Evolutionary conservation across 495 filamentous ascomycete genomes (phyloP), one percentile per base, ranked within the genome.

Genomic region (Chaetomium fimeti): DNA sequence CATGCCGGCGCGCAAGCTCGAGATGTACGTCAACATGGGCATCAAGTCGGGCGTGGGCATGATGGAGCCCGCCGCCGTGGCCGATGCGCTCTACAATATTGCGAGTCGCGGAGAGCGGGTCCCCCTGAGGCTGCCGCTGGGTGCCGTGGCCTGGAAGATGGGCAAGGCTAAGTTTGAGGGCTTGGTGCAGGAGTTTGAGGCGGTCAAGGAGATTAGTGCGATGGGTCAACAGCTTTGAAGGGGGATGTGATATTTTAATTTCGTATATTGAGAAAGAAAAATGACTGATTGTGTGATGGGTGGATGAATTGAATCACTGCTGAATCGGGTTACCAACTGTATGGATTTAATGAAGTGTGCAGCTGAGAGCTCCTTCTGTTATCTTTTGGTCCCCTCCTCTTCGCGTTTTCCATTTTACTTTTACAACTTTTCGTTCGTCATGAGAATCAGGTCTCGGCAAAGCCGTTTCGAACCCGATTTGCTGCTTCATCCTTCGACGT

Each of bases 41-140:
- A 22, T 76, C 77, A 62, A 65, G 47, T 43, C 22, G 42, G 66
- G 66, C 18, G 36, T 45, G 16, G 58, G 63, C n/a, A 62, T 66
- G 63, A 56, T 62, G 57, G 62, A 62, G 38, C 72, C 77, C 3
- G 57, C 48, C 40, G 71, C 60, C 8, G 45, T 83, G 1, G 82
- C 78, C 1, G 69, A 75, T 27, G 73, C 74, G 9, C 67, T 83
- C 6, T 81, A 74, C 51, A 60, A 45, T 0, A 62, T 82, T 66
- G 75, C 77, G 3, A 47, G 40, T 16, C 40, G 57, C 25, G 57
- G 56, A 8, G 24, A 45, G 56, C 22, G 38, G 1, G 69, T 83
- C 9, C 81, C 80, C 2, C 69, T 84, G 51, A 68, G 78, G 8
- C 43, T 82, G 18, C 78, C 82, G 3, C 65, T 84, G 8, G 80